Conservation (phyloP, 176 grass and related monocot species). For the Chloris gayana region DNA sequence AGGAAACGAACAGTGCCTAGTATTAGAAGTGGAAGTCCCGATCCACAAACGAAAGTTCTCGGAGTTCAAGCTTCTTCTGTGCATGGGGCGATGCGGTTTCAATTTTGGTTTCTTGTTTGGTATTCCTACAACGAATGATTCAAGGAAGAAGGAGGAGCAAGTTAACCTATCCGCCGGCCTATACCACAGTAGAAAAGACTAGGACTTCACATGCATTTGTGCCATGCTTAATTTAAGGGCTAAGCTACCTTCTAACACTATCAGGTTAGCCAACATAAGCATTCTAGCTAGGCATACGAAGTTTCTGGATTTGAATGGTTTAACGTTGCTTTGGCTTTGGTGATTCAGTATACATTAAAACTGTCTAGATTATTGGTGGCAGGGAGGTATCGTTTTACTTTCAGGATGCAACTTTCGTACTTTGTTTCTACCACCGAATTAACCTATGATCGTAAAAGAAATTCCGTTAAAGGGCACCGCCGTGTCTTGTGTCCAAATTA, state of each 20-base stretch:
- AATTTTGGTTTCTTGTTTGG: background rate
- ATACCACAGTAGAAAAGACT: constrained; percentile 18
- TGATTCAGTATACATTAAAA: no score
- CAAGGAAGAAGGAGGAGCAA: background rate
- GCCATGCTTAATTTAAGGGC: constrained; percentile 14
- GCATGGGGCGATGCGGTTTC: background rate
- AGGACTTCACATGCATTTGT: constrained; percentile 42
- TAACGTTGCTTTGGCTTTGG: no score
- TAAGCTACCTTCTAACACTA: constrained; percentile 14
- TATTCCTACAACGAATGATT: background rate
- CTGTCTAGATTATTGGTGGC: no score
- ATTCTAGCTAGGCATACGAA: background rate
- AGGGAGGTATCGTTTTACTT: no score
- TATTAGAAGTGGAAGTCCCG: background rate
- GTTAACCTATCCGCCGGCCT: constrained; percentile 1
- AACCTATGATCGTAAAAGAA: no score
- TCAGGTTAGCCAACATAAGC: background rate
- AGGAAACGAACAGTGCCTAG: no score
- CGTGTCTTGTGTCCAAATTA: no score
- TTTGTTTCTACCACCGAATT: no score
- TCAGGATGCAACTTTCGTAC: no score
- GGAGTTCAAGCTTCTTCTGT: background rate
- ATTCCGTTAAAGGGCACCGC: no score
- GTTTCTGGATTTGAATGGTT: no score
- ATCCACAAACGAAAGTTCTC: background rate